Evolutionary conservation across 1,139 yeast species (phyloP), one percentile per base, ranked within the genome.

Genomic region (Lodderomyces orthopsilosis): DNA sequence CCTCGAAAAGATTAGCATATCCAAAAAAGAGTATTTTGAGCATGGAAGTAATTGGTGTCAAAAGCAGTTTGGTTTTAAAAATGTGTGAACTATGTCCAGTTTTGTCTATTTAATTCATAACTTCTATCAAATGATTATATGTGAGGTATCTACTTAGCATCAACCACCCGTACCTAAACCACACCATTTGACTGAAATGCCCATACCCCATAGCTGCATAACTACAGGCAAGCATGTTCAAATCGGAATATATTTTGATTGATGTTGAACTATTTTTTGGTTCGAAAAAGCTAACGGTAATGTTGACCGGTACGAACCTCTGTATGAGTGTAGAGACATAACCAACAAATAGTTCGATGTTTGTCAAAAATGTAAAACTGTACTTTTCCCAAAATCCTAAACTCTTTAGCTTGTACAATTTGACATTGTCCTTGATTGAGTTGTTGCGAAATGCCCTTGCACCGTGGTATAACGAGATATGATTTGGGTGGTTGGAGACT

Each of bases 161-260:
- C 56, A 93, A 71, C 97, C 98, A 93, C 1, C 90, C 85, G 69
- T 86, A 88, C 51, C 99, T 74, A 63, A 85, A 93, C 98, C 98
- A 93, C 12, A 84, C 91, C 89, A 93, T 86, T 62, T 93, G 99
- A 3, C 95, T 83, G 51, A 72, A 73, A 63, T 93, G 98, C 3
- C 88, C 96, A 52, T 75, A 74, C 3, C 83, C 69, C 97, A 93
- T 90, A 4, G 96, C 87, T 0, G 85, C 77, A 45, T 82, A 70
- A 30, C 83, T 74, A 7, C 78, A 68, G 41, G 84, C 69, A 54
- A 83, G 74, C 65, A 80, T 77, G 46, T 81, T 74, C 51, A 81
- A 70, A 52, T 80, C 80, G 9, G 81, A 64, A 52, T 74, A 78
- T 36, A 81, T 63, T 47, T 64, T 66, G 26, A 77, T 54, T 19